Conservation (phyloP, 2,329 filamentous ascomycete genomes). For the Aspergillus alliaceus region DNA sequence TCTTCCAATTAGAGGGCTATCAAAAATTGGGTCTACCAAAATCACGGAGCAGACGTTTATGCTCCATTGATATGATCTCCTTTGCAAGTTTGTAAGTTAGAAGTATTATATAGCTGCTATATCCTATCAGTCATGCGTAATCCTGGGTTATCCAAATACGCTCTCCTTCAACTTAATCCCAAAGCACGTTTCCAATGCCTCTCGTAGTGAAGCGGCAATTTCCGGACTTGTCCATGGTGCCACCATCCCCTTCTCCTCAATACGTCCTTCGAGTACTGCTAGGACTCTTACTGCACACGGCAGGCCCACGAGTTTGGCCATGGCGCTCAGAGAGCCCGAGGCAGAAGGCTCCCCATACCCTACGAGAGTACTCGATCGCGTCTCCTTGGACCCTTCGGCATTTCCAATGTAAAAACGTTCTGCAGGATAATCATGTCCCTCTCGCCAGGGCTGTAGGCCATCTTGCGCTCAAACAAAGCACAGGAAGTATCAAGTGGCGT, state of each 20-base stretch:
- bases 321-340: background rate
- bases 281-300: background rate
- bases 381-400: background rate
- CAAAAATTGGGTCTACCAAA: too few species aligned
- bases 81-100: too few species aligned
- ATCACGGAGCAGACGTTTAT: too few species aligned
- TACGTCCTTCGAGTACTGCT: background rate
- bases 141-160: too few species aligned
- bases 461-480: background rate
- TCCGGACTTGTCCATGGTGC: background rate
- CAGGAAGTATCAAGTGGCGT: conserved; percentile 1
- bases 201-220: background rate
- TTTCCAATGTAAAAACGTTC: background rate
- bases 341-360: background rate
- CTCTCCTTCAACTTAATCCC: background rate
- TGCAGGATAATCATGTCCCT: conserved; percentile 7
- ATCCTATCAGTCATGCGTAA: too few species aligned
- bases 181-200: background rate
- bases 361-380: background rate
- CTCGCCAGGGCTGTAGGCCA: conserved; percentile 4
- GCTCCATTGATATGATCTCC: too few species aligned
- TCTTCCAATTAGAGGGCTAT: too few species aligned
- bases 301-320: background rate
- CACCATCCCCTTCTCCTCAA: background rate
- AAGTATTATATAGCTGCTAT: too few species aligned